phyloP scores from a whole-genome alignment of 2,329 filamentous ascomycete genomes.

The Botrytis hyacinthi region DNA sequence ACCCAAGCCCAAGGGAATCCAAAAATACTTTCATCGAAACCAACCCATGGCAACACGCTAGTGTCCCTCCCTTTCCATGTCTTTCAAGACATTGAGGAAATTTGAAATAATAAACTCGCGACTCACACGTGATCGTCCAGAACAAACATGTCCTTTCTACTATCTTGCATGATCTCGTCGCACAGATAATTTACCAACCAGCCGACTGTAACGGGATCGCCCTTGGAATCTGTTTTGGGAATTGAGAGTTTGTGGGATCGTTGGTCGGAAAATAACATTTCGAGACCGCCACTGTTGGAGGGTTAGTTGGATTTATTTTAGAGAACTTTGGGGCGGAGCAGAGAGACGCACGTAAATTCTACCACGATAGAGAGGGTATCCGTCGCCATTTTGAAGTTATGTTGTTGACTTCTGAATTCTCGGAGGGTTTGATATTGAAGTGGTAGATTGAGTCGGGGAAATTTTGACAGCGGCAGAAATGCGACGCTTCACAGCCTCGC shows the following conservation, averaged over 20 bases:
- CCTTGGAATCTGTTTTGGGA: constrained; percentile 59
- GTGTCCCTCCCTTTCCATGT: neutral
- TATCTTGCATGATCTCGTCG: constrained; percentile 79
- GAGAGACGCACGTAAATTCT: constrained; percentile 56
- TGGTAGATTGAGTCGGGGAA: neutral
- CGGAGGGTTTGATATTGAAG: neutral
- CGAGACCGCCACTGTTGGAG: constrained; percentile 73
- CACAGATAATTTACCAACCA: constrained; percentile 79
- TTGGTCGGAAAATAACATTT: constrained; percentile 88
- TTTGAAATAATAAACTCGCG: constrained; percentile 23
- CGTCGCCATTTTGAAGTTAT: constrained; percentile 27
- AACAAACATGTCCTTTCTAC: constrained; percentile 83
- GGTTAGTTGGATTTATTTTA: constrained; percentile 1
- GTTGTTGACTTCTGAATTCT: neutral
- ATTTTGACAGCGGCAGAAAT: neutral
- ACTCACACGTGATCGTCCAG: constrained; percentile 82
- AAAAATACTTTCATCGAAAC: neutral
- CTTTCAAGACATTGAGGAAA: constrained; percentile 21
- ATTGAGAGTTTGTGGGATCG: constrained; percentile 69
- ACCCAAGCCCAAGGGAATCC: neutral
- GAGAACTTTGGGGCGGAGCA: neutral
- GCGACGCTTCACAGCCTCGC: constrained; percentile 8
- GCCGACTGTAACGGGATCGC: constrained; percentile 64
- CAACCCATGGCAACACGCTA: neutral
- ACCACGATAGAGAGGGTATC: constrained; percentile 59